Percentiles rank a stretch among this genome's conserved stretches.
Evolutionary conservation across 2,329 filamentous ascomycete genomes (phyloP).

Genomic region (Lomentospora prolificans): DNA sequence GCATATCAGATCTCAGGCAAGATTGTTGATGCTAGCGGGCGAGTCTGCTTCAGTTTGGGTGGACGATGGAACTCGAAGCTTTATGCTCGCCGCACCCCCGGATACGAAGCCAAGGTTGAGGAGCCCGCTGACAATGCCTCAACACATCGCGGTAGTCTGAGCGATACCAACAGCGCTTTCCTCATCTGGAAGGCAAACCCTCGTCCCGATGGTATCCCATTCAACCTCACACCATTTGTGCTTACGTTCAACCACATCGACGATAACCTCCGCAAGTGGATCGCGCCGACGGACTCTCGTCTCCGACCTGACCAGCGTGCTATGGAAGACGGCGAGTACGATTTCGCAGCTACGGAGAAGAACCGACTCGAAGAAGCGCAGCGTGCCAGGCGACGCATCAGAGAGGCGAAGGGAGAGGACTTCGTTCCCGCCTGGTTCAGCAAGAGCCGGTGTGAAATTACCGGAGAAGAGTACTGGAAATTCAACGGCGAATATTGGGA

Average conservation of each 20-base stretch:
- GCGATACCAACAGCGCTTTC: conserved; percentile 61
- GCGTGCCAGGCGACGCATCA: conserved; percentile 59
- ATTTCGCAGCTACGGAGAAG: conserved; percentile 87
- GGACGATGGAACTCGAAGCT: conserved; percentile 97
- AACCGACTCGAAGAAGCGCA: conserved; percentile 90
- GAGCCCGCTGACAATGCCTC: conserved; percentile 38
- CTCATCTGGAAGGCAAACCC: conserved; percentile 85
- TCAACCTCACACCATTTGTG: conserved; percentile 95
- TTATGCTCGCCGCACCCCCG: conserved; percentile 85
- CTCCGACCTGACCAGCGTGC: conserved; percentile 88
- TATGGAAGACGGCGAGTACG: conserved; percentile 98
- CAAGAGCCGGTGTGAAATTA: conserved; percentile 62
- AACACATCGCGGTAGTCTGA: conserved; percentile 39
- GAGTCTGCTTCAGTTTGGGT: conserved; percentile 78
- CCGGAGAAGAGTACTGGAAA: conserved; percentile 83
- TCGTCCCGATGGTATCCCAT: conserved; percentile 76
- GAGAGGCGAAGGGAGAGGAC: conserved; percentile 71
- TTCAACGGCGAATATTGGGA: conserved; percentile 88
- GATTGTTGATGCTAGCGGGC: conserved; percentile 68
- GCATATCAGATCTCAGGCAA: conserved; percentile 85
- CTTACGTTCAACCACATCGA: conserved; percentile 88
- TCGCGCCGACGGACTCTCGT: conserved; percentile 91
- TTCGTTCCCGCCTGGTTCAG: conserved; percentile 81
- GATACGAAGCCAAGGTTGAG: conserved; percentile 67
- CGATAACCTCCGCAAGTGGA: conserved; percentile 63